phyloP scores from a whole-genome alignment of 202 grass and related monocot genomes.

The Panicum hallii region DNA sequence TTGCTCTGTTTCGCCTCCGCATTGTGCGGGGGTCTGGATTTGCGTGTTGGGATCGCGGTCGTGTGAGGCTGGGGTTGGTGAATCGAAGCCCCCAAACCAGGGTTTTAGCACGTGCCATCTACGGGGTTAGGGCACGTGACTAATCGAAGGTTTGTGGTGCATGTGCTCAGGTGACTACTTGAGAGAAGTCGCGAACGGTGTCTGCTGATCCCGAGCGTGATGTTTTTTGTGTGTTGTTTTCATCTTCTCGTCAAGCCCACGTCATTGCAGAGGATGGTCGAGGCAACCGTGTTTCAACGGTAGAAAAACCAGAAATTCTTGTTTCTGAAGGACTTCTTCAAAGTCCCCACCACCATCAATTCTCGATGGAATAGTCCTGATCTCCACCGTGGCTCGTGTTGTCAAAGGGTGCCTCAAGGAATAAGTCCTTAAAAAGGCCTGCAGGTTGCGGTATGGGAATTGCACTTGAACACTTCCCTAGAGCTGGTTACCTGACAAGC shows the following conservation, averaged over 20 bases:
- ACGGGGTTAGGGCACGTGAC: background rate
- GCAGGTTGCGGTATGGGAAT: background rate
- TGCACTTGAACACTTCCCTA: background rate
- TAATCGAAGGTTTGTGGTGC: no score
- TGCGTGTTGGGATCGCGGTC: background rate
- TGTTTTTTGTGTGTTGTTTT: background rate
- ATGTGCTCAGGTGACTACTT: background rate
- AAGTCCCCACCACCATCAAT: background rate
- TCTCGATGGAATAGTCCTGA: background rate
- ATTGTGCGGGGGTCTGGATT: background rate
- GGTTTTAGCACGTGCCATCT: constrained; percentile 14
- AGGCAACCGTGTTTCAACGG: background rate
- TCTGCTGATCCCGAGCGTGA: background rate
- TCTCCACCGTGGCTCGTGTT: background rate
- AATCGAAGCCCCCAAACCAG: background rate
- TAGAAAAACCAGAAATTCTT: background rate
- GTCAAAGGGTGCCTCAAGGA: background rate
- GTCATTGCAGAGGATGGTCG: background rate
- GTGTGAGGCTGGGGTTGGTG: background rate
- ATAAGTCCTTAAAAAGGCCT: background rate
- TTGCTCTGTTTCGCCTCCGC: background rate
- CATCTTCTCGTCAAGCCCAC: background rate
- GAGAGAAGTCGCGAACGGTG: background rate
- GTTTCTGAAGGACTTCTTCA: background rate
- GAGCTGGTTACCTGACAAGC: background rate